A percentile compares a stretch with the other conserved stretches of the same genome.
phyloP scores from a whole-genome alignment of 768 basidiomycete species.

The Rossbeevera mucosa region DNA sequence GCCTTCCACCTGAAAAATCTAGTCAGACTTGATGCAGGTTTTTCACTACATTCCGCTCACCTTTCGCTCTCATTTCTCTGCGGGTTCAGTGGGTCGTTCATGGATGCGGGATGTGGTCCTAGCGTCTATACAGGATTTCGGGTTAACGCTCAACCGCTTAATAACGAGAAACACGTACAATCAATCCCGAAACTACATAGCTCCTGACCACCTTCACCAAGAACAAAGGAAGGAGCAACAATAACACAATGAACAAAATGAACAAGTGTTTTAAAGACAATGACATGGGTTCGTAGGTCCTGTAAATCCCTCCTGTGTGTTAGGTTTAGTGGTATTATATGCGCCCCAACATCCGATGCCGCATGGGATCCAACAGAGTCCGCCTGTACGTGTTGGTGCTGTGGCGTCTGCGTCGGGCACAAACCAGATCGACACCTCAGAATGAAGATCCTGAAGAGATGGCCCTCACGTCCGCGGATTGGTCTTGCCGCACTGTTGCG shows the following conservation, averaged over 20 bases:
- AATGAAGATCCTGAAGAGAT: background rate
- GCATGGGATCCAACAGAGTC: background rate
- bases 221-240: background rate
- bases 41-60: slow-evolving; percentile 6
- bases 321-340: slow-evolving; percentile 10
- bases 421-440: background rate
- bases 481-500: background rate
- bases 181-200: background rate
- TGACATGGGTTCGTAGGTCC: slow-evolving; percentile 6
- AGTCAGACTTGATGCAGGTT: slow-evolving; percentile 1
- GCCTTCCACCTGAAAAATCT: slow-evolving; percentile 11
- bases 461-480: background rate
- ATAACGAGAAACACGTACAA: slow-evolving; percentile 17
- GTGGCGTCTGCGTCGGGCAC: background rate
- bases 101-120: slow-evolving; percentile 4
- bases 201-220: background rate
- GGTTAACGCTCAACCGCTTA: slow-evolving; percentile 6
- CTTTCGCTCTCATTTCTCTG: slow-evolving; percentile 10
- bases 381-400: background rate
- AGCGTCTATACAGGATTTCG: slow-evolving; percentile 4
- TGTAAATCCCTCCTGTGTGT: background rate
- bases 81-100: background rate
- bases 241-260: slow-evolving; percentile 15
- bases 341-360: background rate
- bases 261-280: slow-evolving; percentile 8